Conservation (phyloP, 1,139 yeast species). For the Magnusiomyces paraingens region DNA sequence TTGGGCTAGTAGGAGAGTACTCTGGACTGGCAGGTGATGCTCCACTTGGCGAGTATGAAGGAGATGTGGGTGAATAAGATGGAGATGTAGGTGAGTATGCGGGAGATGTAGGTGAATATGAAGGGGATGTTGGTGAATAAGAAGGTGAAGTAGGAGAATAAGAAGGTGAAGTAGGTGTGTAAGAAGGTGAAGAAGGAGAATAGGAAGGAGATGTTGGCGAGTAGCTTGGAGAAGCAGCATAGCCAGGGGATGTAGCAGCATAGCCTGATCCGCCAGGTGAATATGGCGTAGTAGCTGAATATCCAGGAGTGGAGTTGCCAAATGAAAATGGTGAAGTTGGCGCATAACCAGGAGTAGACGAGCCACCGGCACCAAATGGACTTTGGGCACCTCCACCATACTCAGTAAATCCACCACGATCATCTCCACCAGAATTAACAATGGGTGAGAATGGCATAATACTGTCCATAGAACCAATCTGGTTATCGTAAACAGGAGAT, state of each 20-base stretch:
- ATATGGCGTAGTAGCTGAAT: conserved; percentile 4
- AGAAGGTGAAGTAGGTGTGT: conserved; percentile 63
- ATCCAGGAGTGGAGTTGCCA: conserved; percentile 55
- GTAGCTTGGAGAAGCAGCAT: conserved; percentile 54
- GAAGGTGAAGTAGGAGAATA: conserved; percentile 64
- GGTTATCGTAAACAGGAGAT: conserved; percentile 62
- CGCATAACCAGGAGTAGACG: conserved; percentile 46
- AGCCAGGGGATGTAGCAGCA: conserved; percentile 50
- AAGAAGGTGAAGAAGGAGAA: conserved; percentile 60
- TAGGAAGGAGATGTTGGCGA: conserved; percentile 68
- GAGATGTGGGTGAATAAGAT: conserved; percentile 63
- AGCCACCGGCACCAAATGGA: conserved; percentile 45
- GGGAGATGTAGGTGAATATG: conserved; percentile 67
- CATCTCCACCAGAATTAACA: conserved; percentile 82
- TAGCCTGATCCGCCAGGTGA: conserved; percentile 6
- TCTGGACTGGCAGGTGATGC: conserved; percentile 74
- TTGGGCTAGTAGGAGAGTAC: conserved; percentile 56
- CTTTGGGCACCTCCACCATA: conserved; percentile 61
- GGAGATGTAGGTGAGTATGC: conserved; percentile 63
- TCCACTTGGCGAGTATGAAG: conserved; percentile 63
- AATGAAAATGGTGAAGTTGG: conserved; percentile 54
- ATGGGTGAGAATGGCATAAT: conserved; percentile 71
- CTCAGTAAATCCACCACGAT: conserved; percentile 86
- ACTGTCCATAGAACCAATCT: conserved; percentile 75
- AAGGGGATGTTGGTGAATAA: conserved; percentile 62